These are phyloP conservation scores for Allium sativum DNA, from an alignment of 106 monocot species.

Conservation along the genomic window DNA sequence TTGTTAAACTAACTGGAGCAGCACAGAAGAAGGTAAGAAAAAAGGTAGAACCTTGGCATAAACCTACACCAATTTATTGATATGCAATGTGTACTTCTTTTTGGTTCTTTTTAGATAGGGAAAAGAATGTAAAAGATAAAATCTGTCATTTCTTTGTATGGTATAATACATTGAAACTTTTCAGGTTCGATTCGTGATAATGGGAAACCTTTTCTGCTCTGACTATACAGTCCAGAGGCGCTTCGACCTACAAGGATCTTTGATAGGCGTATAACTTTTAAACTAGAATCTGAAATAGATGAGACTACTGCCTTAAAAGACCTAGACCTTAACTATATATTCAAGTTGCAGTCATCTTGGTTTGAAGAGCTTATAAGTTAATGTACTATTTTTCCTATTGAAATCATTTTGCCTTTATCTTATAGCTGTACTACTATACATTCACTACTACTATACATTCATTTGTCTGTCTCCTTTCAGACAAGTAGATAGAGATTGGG, in stretches of 20 bases:
- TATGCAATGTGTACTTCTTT: neutral
- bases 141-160: neutral
- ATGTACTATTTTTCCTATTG: neutral
- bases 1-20: slow-evolving; percentile 68
- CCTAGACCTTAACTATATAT: slow-evolving; percentile 84
- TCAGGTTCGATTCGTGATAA: slow-evolving; percentile 93
- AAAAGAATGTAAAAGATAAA: neutral
- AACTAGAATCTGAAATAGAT: slow-evolving; percentile 67
- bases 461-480: neutral
- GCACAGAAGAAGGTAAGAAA: slow-evolving; percentile 70
- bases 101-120: neutral
- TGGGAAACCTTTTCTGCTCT: slow-evolving; percentile 90
- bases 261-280: slow-evolving; percentile 67
- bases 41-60: neutral
- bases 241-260: slow-evolving; percentile 88
- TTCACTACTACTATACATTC: no score
- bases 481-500: slow-evolving; percentile 17
- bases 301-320: slow-evolving; percentile 76
- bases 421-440: neutral
- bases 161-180: neutral
- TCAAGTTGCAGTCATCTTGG: slow-evolving; percentile 58
- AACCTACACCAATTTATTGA: neutral
- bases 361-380: slow-evolving; percentile 77
- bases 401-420: neutral
- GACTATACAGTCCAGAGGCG: slow-evolving; percentile 65